Evolutionary conservation across 495 filamentous ascomycete species (phyloP).

Genomic region (Penicillium silybi): DNA sequence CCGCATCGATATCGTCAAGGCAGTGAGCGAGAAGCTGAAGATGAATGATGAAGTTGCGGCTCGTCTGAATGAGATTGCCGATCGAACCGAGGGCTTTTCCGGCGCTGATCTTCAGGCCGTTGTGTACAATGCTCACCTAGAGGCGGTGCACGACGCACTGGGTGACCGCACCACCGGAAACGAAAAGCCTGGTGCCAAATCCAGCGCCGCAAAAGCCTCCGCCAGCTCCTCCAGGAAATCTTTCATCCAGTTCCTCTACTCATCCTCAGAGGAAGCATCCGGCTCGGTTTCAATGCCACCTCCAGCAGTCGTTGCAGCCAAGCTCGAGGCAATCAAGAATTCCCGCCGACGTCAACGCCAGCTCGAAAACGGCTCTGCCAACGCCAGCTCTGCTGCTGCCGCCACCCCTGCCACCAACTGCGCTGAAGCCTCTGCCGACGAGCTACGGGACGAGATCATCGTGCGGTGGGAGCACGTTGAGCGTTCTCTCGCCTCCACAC

Average conservation of each 20-base stretch:
- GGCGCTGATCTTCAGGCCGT: constrained; percentile 94
- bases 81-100: constrained; percentile 81
- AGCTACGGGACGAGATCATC: constrained; percentile 63
- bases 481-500: constrained; percentile 69
- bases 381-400: constrained; percentile 9
- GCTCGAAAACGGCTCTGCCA: constrained; percentile 41
- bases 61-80: constrained; percentile 62
- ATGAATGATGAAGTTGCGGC: constrained; percentile 55
- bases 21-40: constrained; percentile 73
- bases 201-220: constrained; percentile 23
- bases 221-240: constrained; percentile 36
- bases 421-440: constrained; percentile 22
- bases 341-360: constrained; percentile 58
- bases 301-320: constrained; percentile 65
- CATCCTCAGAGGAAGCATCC: constrained; percentile 50
- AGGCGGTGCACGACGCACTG: constrained; percentile 91
- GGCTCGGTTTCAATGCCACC: constrained; percentile 50
- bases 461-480: constrained; percentile 85
- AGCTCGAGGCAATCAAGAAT: constrained; percentile 69
- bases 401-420: constrained; percentile 26
- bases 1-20: constrained; percentile 78
- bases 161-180: constrained; percentile 52
- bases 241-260: constrained; percentile 83
- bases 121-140: constrained; percentile 92
- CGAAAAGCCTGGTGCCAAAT: constrained; percentile 35